phyloP scores from a whole-genome alignment of 352 stramenopile species.

The Phytopythium delawarense region DNA sequence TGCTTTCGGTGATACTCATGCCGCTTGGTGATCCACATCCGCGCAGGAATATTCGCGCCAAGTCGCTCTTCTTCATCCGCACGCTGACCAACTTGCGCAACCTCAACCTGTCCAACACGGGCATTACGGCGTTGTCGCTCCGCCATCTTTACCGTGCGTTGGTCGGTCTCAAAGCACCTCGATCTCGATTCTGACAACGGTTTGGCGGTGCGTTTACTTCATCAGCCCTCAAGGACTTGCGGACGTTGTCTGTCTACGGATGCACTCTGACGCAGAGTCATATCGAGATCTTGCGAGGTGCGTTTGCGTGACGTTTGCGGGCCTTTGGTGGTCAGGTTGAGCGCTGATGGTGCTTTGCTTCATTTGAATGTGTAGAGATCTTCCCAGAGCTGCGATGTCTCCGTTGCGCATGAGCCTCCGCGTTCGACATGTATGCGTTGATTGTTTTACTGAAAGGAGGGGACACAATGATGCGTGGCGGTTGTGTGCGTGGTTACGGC shows the following conservation, averaged over 20 bases:
- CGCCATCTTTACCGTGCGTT: slow-evolving; percentile 64
- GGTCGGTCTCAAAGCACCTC: background rate
- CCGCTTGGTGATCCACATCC: background rate
- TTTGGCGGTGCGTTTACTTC: slow-evolving; percentile 2
- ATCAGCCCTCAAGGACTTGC: slow-evolving; percentile 47
- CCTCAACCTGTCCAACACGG: slow-evolving; percentile 78
- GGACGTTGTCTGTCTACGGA: slow-evolving; percentile 54
- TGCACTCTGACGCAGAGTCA: slow-evolving; percentile 40
- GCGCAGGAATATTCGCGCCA: slow-evolving; percentile 63
- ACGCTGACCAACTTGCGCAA: slow-evolving; percentile 51
- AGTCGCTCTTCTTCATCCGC: slow-evolving; percentile 56
- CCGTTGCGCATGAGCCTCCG: slow-evolving; percentile 33
- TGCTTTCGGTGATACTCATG: background rate
- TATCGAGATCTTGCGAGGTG: slow-evolving; percentile 55
- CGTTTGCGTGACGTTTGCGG: background rate
- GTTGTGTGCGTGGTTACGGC: too few relatives aligned
- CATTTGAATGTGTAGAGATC: slow-evolving; percentile 24
- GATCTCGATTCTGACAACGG: background rate
- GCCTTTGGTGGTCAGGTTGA: background rate
- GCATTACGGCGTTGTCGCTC: slow-evolving; percentile 58
- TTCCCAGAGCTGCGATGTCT: slow-evolving; percentile 41
- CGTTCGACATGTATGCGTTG: slow-evolving; percentile 1
- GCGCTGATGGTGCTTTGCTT: background rate
- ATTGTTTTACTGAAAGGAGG: background rate
- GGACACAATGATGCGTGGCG: background rate